phyloP scores from a whole-genome alignment of 495 filamentous ascomycete species.

The Penicillium bialowiezense region DNA sequence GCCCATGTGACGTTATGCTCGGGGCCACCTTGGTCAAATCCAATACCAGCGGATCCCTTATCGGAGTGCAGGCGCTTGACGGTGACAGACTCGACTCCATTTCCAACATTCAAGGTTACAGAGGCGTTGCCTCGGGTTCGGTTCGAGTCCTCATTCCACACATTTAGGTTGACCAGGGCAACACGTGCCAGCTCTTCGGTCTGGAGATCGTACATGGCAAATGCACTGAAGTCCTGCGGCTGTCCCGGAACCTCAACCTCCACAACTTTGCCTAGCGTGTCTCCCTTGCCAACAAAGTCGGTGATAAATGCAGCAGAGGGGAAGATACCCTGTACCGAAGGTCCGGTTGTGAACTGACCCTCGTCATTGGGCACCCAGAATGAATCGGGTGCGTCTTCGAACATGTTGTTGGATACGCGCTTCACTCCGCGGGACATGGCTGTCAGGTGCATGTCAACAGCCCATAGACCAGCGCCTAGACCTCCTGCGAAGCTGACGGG shows the following conservation, averaged over 20 bases:
- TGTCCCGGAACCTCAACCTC: slow-evolving; percentile 5
- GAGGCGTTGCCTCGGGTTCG: not conserved
- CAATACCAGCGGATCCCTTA: slow-evolving; percentile 16
- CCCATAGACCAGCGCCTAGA: slow-evolving; percentile 16
- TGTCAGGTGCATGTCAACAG: slow-evolving; percentile 15
- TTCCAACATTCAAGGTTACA: slow-evolving; percentile 1
- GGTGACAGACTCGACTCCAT: slow-evolving; percentile 2
- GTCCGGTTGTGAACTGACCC: not conserved
- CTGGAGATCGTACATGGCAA: slow-evolving; percentile 22
- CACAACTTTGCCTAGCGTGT: slow-evolving; percentile 5
- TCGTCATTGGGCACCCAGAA: slow-evolving; percentile 17
- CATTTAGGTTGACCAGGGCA: slow-evolving; percentile 20
- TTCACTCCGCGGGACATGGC: slow-evolving; percentile 12
- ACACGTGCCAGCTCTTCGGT: slow-evolving; percentile 6
- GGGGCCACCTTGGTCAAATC: slow-evolving; percentile 18
- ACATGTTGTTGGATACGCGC: slow-evolving; percentile 10
- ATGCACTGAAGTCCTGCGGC: slow-evolving; percentile 16
- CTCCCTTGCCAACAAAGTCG: slow-evolving; percentile 17
- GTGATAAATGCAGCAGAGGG: slow-evolving; percentile 10
- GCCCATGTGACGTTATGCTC: slow-evolving; percentile 26
- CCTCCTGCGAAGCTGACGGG: slow-evolving; percentile 3
- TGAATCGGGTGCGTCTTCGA: slow-evolving; percentile 10
- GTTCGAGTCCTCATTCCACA: not conserved
- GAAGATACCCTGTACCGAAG: slow-evolving; percentile 15
- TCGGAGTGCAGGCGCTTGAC: slow-evolving; percentile 16